Conservation (phyloP, 306 rosid species). For the Acacia melanoxylon region DNA sequence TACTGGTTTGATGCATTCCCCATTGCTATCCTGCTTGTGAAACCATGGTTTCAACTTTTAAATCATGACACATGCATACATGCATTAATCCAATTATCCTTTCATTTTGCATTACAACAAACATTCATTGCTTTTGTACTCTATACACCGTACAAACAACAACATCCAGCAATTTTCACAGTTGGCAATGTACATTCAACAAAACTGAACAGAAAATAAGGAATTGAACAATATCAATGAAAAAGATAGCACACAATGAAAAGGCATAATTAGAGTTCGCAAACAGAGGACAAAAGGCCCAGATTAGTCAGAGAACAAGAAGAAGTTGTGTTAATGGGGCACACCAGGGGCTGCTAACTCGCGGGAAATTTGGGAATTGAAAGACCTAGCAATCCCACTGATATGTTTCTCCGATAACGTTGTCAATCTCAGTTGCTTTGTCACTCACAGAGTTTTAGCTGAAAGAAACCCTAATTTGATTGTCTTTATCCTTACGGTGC, state of each 20-base stretch:
- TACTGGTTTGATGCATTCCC: slow-evolving; percentile 19
- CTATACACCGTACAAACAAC: not conserved
- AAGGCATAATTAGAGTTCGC: not conserved
- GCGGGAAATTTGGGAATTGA: not conserved
- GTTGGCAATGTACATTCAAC: slow-evolving; percentile 11
- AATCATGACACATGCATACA: not conserved
- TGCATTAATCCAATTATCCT: not conserved
- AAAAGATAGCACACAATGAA: not conserved
- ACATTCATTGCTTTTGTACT: not conserved
- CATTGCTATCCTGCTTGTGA: slow-evolving; percentile 1
- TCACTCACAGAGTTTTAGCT: not conserved
- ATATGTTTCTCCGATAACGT: not conserved
- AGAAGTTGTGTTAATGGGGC: not conserved
- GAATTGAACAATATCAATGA: not conserved
- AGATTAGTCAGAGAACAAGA: not conserved
- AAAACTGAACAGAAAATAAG: not conserved
- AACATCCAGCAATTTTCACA: not conserved
- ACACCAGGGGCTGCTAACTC: not conserved
- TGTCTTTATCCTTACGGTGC: not conserved
- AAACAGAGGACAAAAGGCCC: not conserved
- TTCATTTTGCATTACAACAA: not conserved
- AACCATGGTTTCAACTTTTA: not conserved
- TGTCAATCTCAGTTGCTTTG: not conserved
- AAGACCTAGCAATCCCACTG: not conserved
- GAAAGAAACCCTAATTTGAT: slow-evolving; percentile 16